Evolutionary conservation across 2,329 filamentous ascomycete genomes (phyloP).

Genomic region (Pezicula neosporulosa): DNA sequence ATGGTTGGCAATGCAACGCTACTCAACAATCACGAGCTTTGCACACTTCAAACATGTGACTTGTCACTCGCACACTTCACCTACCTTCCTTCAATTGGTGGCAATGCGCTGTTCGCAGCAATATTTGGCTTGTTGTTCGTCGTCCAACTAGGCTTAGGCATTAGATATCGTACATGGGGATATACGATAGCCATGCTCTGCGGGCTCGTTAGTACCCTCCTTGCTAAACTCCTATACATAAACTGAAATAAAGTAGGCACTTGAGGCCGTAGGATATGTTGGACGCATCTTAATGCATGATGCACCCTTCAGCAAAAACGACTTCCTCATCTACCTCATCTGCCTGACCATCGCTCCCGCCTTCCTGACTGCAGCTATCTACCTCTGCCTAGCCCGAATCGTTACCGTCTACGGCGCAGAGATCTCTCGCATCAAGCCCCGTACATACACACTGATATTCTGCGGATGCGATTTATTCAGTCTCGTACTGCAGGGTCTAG

Average conservation of each 20-base stretch:
- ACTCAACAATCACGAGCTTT: conserved; percentile 14
- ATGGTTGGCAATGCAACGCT: conserved; percentile 21
- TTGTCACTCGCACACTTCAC: conserved; percentile 51
- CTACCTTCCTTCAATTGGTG: conserved; percentile 53
- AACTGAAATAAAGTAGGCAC: conserved; percentile 16
- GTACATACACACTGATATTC: conserved; percentile 54
- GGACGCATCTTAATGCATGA: conserved; percentile 50
- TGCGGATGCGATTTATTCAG: conserved; percentile 54
- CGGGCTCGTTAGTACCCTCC: conserved; percentile 34
- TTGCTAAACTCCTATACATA: conserved; percentile 19
- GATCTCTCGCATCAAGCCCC: conserved; percentile 39
- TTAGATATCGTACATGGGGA: conserved; percentile 51
- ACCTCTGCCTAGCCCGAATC: conserved; percentile 53
- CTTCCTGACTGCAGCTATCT: conserved; percentile 53
- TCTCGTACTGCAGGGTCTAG: conserved; percentile 53
- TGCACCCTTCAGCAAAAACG: conserved; percentile 42
- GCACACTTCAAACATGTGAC: conserved; percentile 35
- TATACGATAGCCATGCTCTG: conserved; percentile 46
- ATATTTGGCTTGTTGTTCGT: conserved; percentile 44
- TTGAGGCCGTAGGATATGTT: conserved; percentile 55
- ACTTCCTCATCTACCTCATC: conserved; percentile 52
- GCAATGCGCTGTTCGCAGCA: conserved; percentile 51
- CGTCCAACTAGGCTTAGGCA: conserved; percentile 41
- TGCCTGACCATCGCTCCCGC: conserved; percentile 53
- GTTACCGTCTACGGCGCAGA: conserved; percentile 47